Evolutionary conservation across 1,139 yeast genomes (phyloP).

Genomic region (Hemisphaericaspora xylofermentans): DNA sequence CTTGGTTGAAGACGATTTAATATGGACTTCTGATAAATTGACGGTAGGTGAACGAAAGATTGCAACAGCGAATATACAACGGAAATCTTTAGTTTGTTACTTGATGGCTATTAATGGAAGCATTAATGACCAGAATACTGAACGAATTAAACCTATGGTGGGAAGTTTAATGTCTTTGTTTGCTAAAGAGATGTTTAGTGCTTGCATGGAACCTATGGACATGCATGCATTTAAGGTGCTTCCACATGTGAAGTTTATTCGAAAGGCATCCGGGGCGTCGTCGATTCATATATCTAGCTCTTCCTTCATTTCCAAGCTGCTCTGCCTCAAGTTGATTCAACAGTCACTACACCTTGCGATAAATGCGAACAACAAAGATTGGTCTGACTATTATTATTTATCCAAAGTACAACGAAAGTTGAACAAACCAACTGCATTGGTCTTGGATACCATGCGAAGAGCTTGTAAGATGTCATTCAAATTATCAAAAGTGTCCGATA

Average conservation of each 20-base stretch:
- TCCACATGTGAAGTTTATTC: constrained; percentile 34
- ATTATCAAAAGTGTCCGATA: constrained; percentile 41
- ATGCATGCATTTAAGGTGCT: constrained; percentile 50
- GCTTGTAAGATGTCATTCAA: constrained; percentile 30
- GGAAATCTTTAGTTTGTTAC: constrained; percentile 71
- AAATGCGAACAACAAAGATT: constrained; percentile 46
- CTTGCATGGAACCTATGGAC: constrained; percentile 68
- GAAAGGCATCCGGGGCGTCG: constrained; percentile 23
- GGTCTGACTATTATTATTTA: constrained; percentile 62
- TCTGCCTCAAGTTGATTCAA: constrained; percentile 36
- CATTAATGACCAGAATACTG: constrained; percentile 21
- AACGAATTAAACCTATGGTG: constrained; percentile 31
- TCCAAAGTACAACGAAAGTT: constrained; percentile 62
- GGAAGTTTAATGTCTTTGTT: constrained; percentile 55
- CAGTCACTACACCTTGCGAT: constrained; percentile 46
- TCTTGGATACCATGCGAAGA: constrained; percentile 37
- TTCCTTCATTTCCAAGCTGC: constrained; percentile 23
- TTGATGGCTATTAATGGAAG: constrained; percentile 68
- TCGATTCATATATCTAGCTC: constrained; percentile 24
- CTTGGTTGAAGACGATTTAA: constrained; percentile 82
- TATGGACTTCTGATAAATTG: constrained; percentile 87
- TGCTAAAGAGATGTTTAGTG: constrained; percentile 61
- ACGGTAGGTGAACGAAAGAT: constrained; percentile 62
- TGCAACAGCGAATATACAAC: constrained; percentile 63
- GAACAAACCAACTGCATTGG: constrained; percentile 24